These are phyloP conservation scores for Globisporangium paroecandrum DNA, from an alignment of 352 stramenopile genomes.

Conservation along the genomic window DNA sequence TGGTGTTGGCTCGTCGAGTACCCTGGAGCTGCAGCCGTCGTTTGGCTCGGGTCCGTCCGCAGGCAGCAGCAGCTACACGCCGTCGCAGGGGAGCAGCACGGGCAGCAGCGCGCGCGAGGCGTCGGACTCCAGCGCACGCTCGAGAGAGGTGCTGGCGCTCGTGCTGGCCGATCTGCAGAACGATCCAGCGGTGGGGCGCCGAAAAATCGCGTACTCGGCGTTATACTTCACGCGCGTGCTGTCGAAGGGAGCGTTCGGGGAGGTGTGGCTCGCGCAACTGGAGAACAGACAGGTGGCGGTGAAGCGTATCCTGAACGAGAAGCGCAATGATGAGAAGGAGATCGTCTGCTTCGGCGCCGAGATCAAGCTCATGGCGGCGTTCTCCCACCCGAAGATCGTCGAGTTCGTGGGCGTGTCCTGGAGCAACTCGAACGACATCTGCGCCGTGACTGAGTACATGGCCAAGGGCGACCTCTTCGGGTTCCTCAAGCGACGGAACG, in stretches of 20 bases:
- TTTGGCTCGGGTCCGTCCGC: slow-evolving; percentile 10
- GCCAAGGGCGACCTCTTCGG: slow-evolving; percentile 65
- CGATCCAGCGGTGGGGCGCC: slow-evolving; percentile 44
- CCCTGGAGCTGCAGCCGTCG: slow-evolving; percentile 1
- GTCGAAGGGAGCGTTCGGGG: slow-evolving; percentile 82
- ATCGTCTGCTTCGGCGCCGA: slow-evolving; percentile 82
- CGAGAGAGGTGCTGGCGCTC: slow-evolving; percentile 41
- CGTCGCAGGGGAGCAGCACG: slow-evolving; percentile 12
- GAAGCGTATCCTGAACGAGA: slow-evolving; percentile 80
- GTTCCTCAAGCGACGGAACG: slow-evolving; percentile 66
- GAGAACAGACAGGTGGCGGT: slow-evolving; percentile 77
- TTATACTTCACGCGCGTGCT: slow-evolving; percentile 83
- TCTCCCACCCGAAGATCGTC: slow-evolving; percentile 81
- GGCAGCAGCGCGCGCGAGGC: slow-evolving; percentile 13
- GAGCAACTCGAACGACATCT: slow-evolving; percentile 66
- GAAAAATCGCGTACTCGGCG: slow-evolving; percentile 65
- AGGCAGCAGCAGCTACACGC: slow-evolving; percentile 17
- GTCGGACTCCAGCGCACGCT: slow-evolving; percentile 28
- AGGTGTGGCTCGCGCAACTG: slow-evolving; percentile 81
- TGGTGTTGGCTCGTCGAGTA: not conserved
- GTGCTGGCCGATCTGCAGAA: slow-evolving; percentile 73
- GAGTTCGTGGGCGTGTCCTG: slow-evolving; percentile 78
- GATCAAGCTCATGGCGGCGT: slow-evolving; percentile 85
- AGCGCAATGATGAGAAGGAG: slow-evolving; percentile 79
- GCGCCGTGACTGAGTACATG: slow-evolving; percentile 84